Percentiles rank a stretch among this genome's conserved stretches.
Evolutionary conservation across 768 basidiomycete genomes (phyloP).

Genomic region (Lactarius hatsudake): DNA sequence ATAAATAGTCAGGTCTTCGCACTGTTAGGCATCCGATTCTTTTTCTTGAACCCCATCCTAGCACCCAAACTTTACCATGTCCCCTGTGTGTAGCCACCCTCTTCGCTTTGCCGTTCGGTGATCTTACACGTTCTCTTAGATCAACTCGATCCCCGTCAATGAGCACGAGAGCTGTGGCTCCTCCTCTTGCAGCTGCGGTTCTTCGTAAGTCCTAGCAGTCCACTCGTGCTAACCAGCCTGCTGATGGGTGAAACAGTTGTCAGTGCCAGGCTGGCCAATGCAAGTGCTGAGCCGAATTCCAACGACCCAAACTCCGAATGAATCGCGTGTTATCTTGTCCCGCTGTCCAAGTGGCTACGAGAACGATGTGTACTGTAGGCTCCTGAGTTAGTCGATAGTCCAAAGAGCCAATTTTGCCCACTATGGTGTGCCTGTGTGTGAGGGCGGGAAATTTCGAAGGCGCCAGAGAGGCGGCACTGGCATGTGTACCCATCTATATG

Average conservation of each 20-base stretch:
- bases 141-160: slow-evolving; percentile 5
- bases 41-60: neutral
- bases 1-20: neutral
- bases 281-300: slow-evolving; percentile 6
- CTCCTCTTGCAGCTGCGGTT: neutral
- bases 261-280: neutral
- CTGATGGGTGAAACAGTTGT: neutral
- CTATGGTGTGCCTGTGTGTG: neutral
- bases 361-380: neutral
- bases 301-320: neutral
- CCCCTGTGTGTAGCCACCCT: neutral
- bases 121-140: neutral
- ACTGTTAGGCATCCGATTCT: neutral
- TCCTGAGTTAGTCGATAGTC: no score
- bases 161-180: neutral
- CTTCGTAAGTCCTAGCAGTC: neutral
- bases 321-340: neutral
- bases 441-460: neutral
- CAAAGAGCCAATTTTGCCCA: no score
- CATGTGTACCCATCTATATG: no score
- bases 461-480: no score
- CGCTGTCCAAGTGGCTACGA: neutral
- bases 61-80: neutral
- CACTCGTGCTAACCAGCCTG: no score
- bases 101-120: neutral